These are phyloP conservation scores for Lactifluus piperatus DNA, from an alignment of 768 basidiomycete species.

Conservation along the genomic window DNA sequence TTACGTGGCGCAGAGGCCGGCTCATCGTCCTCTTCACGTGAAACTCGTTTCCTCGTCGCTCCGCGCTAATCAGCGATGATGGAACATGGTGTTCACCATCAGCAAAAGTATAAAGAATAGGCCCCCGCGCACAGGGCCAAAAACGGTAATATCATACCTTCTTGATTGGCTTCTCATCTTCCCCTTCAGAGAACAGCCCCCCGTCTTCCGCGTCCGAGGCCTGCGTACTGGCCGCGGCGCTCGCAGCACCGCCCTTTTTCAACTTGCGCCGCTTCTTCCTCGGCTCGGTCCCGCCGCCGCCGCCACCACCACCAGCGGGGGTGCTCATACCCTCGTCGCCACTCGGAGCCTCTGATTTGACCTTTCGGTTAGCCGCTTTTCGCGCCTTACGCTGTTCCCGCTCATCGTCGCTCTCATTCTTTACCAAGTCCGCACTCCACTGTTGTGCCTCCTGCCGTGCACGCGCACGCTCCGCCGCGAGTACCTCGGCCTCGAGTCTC, in stretches of 20 bases:
- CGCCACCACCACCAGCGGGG: slow-evolving; percentile 22
- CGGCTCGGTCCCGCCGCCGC: slow-evolving; percentile 25
- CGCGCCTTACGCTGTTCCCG: slow-evolving; percentile 51
- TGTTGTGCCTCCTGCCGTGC: slow-evolving; percentile 73
- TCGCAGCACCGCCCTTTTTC: slow-evolving; percentile 42
- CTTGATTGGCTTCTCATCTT: slow-evolving; percentile 52
- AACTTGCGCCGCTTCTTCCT: slow-evolving; percentile 72
- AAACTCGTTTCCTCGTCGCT: slow-evolving; percentile 59
- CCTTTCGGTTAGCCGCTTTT: slow-evolving; percentile 42
- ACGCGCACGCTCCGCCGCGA: slow-evolving; percentile 70
- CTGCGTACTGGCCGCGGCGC: slow-evolving; percentile 32
- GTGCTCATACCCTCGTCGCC: slow-evolving; percentile 40
- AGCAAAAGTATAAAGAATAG: neutral
- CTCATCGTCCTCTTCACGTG: slow-evolving; percentile 76
- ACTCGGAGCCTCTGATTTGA: slow-evolving; percentile 31
- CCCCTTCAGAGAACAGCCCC: slow-evolving; percentile 63
- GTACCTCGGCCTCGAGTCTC: slow-evolving; percentile 59
- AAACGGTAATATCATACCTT: slow-evolving; percentile 46
- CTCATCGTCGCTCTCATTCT: slow-evolving; percentile 70
- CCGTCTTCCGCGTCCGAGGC: slow-evolving; percentile 56
- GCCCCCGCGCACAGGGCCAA: neutral
- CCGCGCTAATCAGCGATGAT: slow-evolving; percentile 25
- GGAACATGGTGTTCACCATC: neutral
- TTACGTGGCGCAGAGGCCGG: slow-evolving; percentile 51
- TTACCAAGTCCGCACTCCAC: slow-evolving; percentile 57